Conservation (phyloP, 257 asterid genomes). For the Solanum bulbocastanum region DNA sequence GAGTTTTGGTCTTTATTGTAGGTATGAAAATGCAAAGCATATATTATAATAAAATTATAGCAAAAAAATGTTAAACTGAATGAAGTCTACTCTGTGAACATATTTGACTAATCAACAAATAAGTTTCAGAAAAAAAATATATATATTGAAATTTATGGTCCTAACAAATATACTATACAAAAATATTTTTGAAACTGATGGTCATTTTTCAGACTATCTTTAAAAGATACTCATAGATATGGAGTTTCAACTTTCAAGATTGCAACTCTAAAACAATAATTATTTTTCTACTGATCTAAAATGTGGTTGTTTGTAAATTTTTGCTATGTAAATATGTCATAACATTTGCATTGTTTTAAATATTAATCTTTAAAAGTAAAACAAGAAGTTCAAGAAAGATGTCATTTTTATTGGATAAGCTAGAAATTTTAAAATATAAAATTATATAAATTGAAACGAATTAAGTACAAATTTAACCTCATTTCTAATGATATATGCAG, state of each 20-base stretch:
- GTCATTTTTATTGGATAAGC: neutral
- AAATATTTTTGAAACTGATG: too few relatives aligned
- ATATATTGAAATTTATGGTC: neutral
- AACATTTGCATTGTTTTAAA: neutral
- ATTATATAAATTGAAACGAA: neutral
- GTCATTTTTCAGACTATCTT: neutral
- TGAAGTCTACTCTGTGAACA: neutral
- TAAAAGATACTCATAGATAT: neutral
- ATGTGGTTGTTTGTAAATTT: too few relatives aligned
- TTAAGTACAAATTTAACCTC: too few relatives aligned
- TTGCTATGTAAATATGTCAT: neutral
- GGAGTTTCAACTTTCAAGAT: neutral
- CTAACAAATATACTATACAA: too few relatives aligned
- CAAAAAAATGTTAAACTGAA: neutral
- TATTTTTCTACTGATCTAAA: neutral
- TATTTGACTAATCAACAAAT: neutral
- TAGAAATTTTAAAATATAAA: neutral
- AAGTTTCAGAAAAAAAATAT: too few relatives aligned
- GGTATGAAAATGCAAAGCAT: conserved; percentile 17
- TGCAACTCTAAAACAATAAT: neutral
- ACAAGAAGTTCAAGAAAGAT: neutral
- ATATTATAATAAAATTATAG: neutral
- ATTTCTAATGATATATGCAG: conserved; percentile 19
- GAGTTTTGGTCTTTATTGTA: conserved; percentile 43
- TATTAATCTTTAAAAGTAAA: neutral